phyloP scores from a whole-genome alignment of 352 stramenopile species.

The Blastocystis sp. region DNA sequence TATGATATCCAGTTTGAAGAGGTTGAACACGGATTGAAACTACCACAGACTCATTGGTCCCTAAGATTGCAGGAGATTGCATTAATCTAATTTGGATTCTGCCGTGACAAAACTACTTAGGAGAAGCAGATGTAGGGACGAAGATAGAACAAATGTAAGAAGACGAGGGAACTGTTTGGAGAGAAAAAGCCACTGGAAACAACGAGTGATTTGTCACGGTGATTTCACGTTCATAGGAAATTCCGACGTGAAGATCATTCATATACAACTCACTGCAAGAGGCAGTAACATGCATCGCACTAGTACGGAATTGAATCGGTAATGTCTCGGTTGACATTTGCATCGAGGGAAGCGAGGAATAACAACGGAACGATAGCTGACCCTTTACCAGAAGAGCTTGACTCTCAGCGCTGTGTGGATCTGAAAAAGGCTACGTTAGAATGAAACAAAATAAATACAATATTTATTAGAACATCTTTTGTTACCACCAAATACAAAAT shows the following conservation, averaged over 20 bases:
- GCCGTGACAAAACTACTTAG: neutral
- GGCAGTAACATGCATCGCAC: neutral
- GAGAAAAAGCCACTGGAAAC: neutral
- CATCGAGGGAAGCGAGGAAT: neutral
- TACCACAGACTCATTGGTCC: neutral
- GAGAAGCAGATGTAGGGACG: neutral
- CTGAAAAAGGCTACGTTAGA: neutral
- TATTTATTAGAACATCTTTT: neutral
- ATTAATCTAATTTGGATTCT: neutral
- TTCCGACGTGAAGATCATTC: conserved; percentile 39
- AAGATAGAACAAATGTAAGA: conserved; percentile 30
- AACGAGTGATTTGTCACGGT: neutral
- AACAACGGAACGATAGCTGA: conserved; percentile 7
- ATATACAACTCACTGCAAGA: neutral
- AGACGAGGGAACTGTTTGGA: neutral
- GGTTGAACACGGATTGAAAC: conserved; percentile 6
- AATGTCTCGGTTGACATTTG: neutral
- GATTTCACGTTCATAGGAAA: conserved; percentile 22
- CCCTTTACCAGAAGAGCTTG: neutral
- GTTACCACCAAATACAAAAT: conserved; percentile 1
- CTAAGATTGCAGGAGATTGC: neutral
- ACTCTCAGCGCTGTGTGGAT: neutral
- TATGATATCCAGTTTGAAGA: conserved; percentile 11
- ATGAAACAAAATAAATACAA: neutral
- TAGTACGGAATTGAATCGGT: conserved; percentile 5